phyloP scores from a whole-genome alignment of 768 basidiomycete species.

The Lentinula edodes region DNA sequence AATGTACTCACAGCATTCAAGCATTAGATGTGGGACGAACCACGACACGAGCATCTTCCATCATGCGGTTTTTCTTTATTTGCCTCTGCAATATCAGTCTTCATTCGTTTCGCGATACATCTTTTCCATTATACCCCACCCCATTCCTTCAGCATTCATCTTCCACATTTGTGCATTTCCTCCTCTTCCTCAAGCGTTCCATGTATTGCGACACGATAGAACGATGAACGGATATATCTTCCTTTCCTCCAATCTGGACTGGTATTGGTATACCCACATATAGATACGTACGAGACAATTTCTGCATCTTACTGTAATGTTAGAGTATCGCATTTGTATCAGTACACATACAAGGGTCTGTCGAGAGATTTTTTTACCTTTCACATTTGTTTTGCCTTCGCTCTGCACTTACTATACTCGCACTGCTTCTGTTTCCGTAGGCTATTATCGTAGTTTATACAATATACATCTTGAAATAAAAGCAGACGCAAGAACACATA shows the following conservation, averaged over 20 bases:
- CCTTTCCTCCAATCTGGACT: constrained; percentile 8
- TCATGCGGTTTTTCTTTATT: constrained; percentile 36
- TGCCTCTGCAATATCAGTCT: constrained; percentile 31
- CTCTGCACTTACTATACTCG: neutral
- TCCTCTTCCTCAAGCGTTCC: neutral
- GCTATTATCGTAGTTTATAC: neutral
- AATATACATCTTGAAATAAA: neutral
- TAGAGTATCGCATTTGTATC: constrained; percentile 1
- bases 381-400: constrained; percentile 8
- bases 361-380: constrained; percentile 11
- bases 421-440: constrained; percentile 8
- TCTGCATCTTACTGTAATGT: constrained; percentile 10
- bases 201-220: constrained; percentile 8
- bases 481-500: neutral
- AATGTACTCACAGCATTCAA: neutral
- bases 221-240: constrained; percentile 26
- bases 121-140: constrained; percentile 19
- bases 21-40: constrained; percentile 7
- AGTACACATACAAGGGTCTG: constrained; percentile 1
- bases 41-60: constrained; percentile 29
- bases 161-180: neutral
- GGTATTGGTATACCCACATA: constrained; percentile 19
- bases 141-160: constrained; percentile 11
- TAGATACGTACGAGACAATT: constrained; percentile 52
- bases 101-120: constrained; percentile 51